These are phyloP conservation scores for Spergularia marina DNA, from an alignment of 148 eudicot species.

Conservation along the genomic window DNA sequence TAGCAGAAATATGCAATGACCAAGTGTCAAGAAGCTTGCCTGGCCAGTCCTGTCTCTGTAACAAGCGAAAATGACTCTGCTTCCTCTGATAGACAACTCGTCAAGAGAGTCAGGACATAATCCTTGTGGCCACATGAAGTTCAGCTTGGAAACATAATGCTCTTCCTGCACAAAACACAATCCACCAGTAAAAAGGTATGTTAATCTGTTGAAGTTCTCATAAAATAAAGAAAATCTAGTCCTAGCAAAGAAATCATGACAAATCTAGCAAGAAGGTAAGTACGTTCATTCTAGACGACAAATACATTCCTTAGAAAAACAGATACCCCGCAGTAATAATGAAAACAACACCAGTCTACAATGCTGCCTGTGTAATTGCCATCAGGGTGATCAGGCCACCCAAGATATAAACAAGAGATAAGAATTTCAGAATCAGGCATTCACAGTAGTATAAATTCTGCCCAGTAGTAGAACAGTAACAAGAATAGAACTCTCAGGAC, in stretches of 20 bases:
- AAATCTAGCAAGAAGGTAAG: neutral
- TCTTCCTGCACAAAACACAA: conserved; percentile 25
- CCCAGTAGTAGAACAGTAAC: neutral
- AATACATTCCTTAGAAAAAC: neutral
- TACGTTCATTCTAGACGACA: neutral
- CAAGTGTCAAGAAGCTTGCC: conserved; percentile 21
- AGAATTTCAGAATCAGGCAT: neutral
- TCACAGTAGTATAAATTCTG: neutral
- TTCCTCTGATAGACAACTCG: conserved; percentile 6
- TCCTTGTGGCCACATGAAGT: conserved; percentile 30
- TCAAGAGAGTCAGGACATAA: neutral
- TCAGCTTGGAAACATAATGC: conserved; percentile 23
- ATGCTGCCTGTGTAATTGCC: neutral
- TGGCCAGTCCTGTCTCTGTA: conserved; percentile 25
- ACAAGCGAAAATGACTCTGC: conserved; percentile 27
- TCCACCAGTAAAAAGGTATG: neutral
- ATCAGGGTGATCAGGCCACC: neutral
- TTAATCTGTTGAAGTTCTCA: neutral
- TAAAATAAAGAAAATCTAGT: neutral
- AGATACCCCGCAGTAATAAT: neutral
- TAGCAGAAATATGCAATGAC: neutral
- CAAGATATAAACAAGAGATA: neutral
- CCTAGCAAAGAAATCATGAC: neutral
- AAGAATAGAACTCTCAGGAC: neutral
- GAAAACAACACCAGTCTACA: neutral